phyloP scores from a whole-genome alignment of 2,329 filamentous ascomycete species.

The Iodosphaeria phyllophila region DNA sequence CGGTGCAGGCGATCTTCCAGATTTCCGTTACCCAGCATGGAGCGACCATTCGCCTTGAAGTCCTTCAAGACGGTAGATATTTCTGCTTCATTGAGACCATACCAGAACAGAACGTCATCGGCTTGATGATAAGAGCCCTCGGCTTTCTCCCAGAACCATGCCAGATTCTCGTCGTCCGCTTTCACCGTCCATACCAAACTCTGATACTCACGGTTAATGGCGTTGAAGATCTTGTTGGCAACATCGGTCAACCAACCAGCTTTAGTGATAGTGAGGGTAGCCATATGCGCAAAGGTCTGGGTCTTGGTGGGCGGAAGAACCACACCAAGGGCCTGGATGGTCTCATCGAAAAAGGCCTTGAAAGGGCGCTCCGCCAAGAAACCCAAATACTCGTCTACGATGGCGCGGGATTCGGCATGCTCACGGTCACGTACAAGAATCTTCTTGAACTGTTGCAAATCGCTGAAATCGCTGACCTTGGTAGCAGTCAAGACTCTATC shows the following conservation, averaged over 20 bases:
- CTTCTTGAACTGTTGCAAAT: slow-evolving; percentile 60
- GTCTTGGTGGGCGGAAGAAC: slow-evolving; percentile 57
- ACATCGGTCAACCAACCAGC: slow-evolving; percentile 88
- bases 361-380: slow-evolving; percentile 62
- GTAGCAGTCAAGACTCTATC: slow-evolving; percentile 69
- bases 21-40: slow-evolving; percentile 81
- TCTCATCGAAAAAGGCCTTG: slow-evolving; percentile 86
- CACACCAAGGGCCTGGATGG: slow-evolving; percentile 81
- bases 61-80: slow-evolving; percentile 41
- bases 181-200: slow-evolving; percentile 93
- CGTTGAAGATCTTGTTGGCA: slow-evolving; percentile 84
- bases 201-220: slow-evolving; percentile 84
- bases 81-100: slow-evolving; percentile 46
- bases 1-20: slow-evolving; percentile 70
- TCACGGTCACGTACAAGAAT: slow-evolving; percentile 68
- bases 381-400: slow-evolving; percentile 73
- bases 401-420: slow-evolving; percentile 62
- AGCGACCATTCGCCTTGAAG: slow-evolving; percentile 63
- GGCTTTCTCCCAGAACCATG: slow-evolving; percentile 96
- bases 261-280: slow-evolving; percentile 85
- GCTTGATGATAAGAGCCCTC: slow-evolving; percentile 76
- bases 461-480: slow-evolving; percentile 54
- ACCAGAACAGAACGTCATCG: slow-evolving; percentile 91
- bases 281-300: slow-evolving; percentile 58
- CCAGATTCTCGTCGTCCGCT: slow-evolving; percentile 87